Evolutionary conservation across 2,329 filamentous ascomycete genomes (phyloP), one percentile per base, ranked within the genome.

Genomic region (Neonectria faginata): DNA sequence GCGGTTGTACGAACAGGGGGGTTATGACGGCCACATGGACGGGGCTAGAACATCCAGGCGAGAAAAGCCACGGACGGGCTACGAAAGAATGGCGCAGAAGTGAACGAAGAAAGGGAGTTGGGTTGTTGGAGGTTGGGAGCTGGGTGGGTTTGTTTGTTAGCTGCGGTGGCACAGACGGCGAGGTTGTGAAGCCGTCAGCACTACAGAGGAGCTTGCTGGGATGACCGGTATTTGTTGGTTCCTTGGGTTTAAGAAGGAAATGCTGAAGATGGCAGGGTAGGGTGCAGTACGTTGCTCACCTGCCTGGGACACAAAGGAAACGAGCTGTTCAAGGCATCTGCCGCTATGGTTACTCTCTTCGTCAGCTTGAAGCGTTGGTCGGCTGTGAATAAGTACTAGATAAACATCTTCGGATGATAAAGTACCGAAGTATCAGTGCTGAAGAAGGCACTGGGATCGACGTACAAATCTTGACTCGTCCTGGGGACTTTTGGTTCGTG

Each of bases 11-110:
- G n/a, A 42, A 11, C 39, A 42, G 39, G 39, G 39, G n/a, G 39
- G 36, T 39, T 39, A 39, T 39, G 36, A 39, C 36, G 36, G 14
- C 33, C 36, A 16, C 12, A 39, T 39, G 20, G 60, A 57, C 60
- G 9, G 54, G 54, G 48, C 54, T 53, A 62, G 60, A 57, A 51
- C 31, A 11, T 12, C 31, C 4, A 12, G 31, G 31, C 31, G 9
- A 33, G 31, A 33, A 33, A 33, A 22, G 29, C 29, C 29, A 31
- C 10, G 10, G 29, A 31, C 10, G 9, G 29, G 7, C 3, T 29
- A 29, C 29, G 29, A 29, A 9, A 29, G 29, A 9, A 29, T 10
- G 9, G 29, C 29, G 29, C 10, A 10, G 11, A 33, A 12, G 11
- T 33, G 31, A 33, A 3, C 10, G 11, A 42, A 39, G 12, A 12